Conservation (phyloP, 2,329 filamentous ascomycete species). For the Ophiostoma quercus region DNA sequence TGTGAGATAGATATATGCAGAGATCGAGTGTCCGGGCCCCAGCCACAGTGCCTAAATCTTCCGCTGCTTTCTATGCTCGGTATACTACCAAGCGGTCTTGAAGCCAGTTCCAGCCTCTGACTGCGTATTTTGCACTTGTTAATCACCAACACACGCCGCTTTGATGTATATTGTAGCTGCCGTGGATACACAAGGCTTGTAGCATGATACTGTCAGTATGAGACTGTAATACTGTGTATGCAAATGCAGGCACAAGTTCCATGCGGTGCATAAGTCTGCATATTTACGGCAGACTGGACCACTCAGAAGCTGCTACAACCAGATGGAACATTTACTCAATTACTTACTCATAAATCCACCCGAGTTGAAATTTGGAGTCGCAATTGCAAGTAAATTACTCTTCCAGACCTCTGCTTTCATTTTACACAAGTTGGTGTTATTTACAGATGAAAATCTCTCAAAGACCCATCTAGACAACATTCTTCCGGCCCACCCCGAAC, state of each 20-base stretch:
- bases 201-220: not conserved
- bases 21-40: not conserved
- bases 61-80: not conserved
- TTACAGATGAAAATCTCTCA: not conserved
- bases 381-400: too few species aligned
- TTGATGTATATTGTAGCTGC: not conserved
- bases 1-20: not conserved
- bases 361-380: not conserved
- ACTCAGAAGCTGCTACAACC: not conserved
- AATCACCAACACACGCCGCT: not conserved
- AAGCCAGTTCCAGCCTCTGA: not conserved
- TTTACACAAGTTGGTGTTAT: not conserved
- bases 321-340: not conserved
- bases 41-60: not conserved
- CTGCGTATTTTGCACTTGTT: not conserved
- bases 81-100: not conserved
- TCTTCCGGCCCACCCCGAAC: not conserved
- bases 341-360: not conserved
- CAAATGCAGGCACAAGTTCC: conserved; percentile 1
- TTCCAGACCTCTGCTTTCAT: not conserved
- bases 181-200: not conserved
- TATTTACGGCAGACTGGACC: not conserved
- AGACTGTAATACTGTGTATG: not conserved
- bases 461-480: not conserved
- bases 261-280: not conserved